Evolutionary conservation across 768 basidiomycete species (phyloP).

Genomic region (Pleurotus giganteus): DNA sequence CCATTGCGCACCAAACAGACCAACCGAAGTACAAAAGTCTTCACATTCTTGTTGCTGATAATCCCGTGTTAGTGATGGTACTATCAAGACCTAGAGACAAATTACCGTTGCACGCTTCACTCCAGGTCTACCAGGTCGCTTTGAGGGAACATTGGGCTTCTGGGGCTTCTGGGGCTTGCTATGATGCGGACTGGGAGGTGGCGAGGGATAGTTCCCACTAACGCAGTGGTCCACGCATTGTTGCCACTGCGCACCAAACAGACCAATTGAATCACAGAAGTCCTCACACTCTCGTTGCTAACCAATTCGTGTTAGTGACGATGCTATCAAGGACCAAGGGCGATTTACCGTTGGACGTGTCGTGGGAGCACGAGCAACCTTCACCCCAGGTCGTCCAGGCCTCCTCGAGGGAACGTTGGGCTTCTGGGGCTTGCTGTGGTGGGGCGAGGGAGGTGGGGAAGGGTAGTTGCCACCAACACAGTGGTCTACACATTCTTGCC

Average conservation of each 20-base stretch:
- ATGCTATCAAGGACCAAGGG: too few relatives aligned
- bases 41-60: not conserved
- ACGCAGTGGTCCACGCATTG: too few relatives aligned
- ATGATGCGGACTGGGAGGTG: too few relatives aligned
- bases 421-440: not conserved
- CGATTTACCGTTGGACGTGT: too few relatives aligned
- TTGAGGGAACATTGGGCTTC: not conserved
- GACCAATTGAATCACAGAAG: too few relatives aligned
- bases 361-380: not conserved
- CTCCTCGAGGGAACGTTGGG: not conserved
- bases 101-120: not conserved
- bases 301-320: too few relatives aligned
- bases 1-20: too few relatives aligned
- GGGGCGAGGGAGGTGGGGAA: not conserved
- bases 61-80: not conserved
- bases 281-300: too few relatives aligned
- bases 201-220: too few relatives aligned
- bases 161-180: not conserved
- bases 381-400: not conserved
- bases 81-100: not conserved
- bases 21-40: not conserved
- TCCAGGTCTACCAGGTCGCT: not conserved
- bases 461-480: not conserved
- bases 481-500: not conserved
- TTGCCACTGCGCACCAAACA: too few relatives aligned